phyloP scores from a whole-genome alignment of 441 rosid species.

The Gossypium aridum region DNA sequence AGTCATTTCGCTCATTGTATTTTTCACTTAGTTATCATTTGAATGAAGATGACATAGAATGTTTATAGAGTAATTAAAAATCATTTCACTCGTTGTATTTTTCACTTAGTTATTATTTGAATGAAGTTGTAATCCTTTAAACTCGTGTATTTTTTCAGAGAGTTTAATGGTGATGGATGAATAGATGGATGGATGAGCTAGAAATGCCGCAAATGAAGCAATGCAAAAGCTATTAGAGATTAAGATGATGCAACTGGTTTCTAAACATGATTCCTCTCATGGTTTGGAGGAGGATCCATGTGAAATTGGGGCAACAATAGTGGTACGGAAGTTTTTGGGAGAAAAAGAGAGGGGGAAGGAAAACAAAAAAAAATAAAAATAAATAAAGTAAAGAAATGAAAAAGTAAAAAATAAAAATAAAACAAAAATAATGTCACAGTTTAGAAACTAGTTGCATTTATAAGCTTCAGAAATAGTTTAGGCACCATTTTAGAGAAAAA shows the following conservation, averaged over 20 bases:
- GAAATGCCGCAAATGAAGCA: slow-evolving; percentile 32
- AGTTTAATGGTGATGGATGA: slow-evolving; percentile 24
- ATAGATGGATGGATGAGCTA: slow-evolving; percentile 7
- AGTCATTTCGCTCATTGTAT: no score
- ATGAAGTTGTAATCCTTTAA: neutral
- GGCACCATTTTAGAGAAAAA: no score
- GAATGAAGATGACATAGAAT: neutral
- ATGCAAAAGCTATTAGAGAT: slow-evolving; percentile 35
- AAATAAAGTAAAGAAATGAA: no score
- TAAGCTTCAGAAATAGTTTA: no score
- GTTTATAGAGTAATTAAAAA: neutral
- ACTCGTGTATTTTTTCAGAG: slow-evolving; percentile 20
- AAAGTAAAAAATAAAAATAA: no score
- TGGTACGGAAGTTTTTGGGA: no score
- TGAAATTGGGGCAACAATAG: slow-evolving; percentile 16
- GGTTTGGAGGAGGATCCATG: slow-evolving; percentile 15
- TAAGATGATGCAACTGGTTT: slow-evolving; percentile 16
- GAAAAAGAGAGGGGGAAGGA: no score
- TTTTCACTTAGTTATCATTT: no score
- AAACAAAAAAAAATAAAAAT: no score
- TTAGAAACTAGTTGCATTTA: no score
- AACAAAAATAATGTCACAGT: no score
- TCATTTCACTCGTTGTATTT: neutral
- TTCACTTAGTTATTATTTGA: neutral
- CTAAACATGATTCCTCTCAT: slow-evolving; percentile 6